phyloP scores from a whole-genome alignment of 1,284 basidiomycete genomes.

The Tilletia caries region DNA sequence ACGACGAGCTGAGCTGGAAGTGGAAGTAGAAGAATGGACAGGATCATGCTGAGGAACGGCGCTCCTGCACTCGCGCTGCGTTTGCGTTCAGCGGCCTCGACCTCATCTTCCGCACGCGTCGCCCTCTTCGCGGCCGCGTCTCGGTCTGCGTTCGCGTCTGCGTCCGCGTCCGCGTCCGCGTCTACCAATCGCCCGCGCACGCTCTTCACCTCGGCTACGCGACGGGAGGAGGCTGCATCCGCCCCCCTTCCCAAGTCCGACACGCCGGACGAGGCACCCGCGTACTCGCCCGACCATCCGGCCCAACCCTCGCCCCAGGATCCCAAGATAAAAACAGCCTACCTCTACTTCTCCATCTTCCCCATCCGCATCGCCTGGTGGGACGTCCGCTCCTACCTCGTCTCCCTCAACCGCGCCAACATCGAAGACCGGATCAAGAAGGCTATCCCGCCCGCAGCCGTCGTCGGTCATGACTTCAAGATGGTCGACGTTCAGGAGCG shows the following conservation, averaged over 20 bases:
- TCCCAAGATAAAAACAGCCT: constrained; percentile 11
- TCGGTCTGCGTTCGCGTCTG: no score
- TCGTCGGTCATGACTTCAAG: constrained; percentile 43
- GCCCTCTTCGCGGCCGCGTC: no score
- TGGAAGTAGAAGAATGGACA: no score
- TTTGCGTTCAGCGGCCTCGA: no score
- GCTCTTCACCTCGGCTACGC: background rate
- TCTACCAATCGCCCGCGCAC: no score
- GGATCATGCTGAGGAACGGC: no score
- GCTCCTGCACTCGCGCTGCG: no score
- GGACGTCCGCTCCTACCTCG: constrained; percentile 38
- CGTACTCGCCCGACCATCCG: background rate
- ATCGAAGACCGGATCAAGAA: constrained; percentile 32
- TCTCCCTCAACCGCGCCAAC: constrained; percentile 26
- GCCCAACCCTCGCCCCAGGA: background rate
- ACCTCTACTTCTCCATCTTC: constrained; percentile 31
- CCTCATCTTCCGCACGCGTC: no score
- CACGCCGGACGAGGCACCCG: background rate
- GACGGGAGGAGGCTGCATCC: background rate
- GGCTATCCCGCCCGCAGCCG: constrained; percentile 29
- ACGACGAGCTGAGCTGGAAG: no score
- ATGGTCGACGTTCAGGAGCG: constrained; percentile 37
- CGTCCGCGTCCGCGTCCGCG: no score
- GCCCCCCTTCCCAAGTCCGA: background rate
- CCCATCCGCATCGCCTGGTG: constrained; percentile 42